A percentile compares a stretch with the other conserved stretches of the same genome.
Evolutionary conservation across 371 early-diverging fungal species (phyloP).

Genomic region (Coemansia sp.): DNA sequence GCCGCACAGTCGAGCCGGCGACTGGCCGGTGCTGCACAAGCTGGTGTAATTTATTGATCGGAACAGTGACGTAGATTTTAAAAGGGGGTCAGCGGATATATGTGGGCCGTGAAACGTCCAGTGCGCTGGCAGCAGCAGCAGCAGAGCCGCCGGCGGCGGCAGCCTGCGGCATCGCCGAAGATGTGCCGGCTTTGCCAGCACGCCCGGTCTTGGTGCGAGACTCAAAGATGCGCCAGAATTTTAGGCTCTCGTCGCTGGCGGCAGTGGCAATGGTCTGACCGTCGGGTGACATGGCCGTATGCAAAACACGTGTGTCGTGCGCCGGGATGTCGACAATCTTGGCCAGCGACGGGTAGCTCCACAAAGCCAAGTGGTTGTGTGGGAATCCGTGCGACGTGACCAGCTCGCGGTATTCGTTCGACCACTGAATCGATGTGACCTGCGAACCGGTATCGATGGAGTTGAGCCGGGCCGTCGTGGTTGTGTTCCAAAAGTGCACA

Average conservation of each 20-base stretch:
- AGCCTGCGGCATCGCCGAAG: slow-evolving; percentile 1
- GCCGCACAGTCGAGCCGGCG: too few species aligned
- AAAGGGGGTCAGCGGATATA: slow-evolving; percentile 19
- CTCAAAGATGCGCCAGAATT: slow-evolving; percentile 95
- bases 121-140: slow-evolving; percentile 4
- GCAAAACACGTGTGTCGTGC: slow-evolving; percentile 89
- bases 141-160: slow-evolving; percentile 1
- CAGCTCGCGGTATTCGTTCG: slow-evolving; percentile 90
- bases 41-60: too few species aligned
- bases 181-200: slow-evolving; percentile 3
- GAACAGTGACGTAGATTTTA: too few species aligned
- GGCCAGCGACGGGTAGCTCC: slow-evolving; percentile 83
- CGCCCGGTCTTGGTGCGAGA: slow-evolving; percentile 31
- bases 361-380: slow-evolving; percentile 84
- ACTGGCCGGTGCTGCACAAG: too few species aligned
- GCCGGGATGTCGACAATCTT: slow-evolving; percentile 80
- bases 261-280: slow-evolving; percentile 89
- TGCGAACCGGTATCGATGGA: slow-evolving; percentile 88
- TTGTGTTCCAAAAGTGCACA: slow-evolving; percentile 96
- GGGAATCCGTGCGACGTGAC: slow-evolving; percentile 93
- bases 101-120: slow-evolving; percentile 26
- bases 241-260: slow-evolving; percentile 94
- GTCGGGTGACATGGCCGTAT: slow-evolving; percentile 90
- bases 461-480: slow-evolving; percentile 63
- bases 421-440: slow-evolving; percentile 94